phyloP scores from a whole-genome alignment of 2,329 filamentous ascomycete genomes.

The Fusarium burgessii region DNA sequence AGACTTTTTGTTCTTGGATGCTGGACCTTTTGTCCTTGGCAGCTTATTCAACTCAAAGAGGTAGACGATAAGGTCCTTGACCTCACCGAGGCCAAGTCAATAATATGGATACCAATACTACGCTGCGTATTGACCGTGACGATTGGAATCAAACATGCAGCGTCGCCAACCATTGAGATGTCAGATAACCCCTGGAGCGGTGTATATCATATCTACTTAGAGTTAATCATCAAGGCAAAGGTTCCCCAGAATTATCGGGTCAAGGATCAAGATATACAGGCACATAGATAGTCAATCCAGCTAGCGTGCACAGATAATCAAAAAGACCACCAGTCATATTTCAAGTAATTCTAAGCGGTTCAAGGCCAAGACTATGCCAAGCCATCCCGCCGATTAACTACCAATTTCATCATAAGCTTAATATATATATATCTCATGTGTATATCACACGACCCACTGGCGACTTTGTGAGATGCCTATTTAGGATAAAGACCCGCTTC shows the following conservation, averaged over 20 bases:
- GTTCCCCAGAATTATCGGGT: constrained; percentile 9
- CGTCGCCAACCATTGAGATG: not conserved
- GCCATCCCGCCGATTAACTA: constrained; percentile 7
- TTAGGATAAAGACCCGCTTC: not conserved
- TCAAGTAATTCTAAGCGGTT: not conserved
- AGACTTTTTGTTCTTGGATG: constrained; percentile 13
- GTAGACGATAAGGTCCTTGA: not conserved
- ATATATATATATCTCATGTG: not conserved
- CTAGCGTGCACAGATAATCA: not conserved
- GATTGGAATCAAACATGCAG: not conserved
- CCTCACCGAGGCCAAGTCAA: not conserved
- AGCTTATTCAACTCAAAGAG: not conserved
- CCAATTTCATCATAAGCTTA: constrained; percentile 14
- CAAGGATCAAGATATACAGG: not conserved
- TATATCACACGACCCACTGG: not conserved
- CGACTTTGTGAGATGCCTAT: not conserved
- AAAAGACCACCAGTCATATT: constrained; percentile 6
- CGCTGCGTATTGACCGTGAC: not conserved
- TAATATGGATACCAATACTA: not conserved
- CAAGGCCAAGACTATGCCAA: not conserved
- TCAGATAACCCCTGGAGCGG: not conserved
- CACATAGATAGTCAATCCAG: constrained; percentile 1
- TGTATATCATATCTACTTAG: not conserved
- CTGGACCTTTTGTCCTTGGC: constrained; percentile 18
- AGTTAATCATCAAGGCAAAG: not conserved